These are phyloP conservation scores for Pseudocercospora fuligena DNA, from an alignment of 2,329 filamentous ascomycete species.

Conservation along the genomic window DNA sequence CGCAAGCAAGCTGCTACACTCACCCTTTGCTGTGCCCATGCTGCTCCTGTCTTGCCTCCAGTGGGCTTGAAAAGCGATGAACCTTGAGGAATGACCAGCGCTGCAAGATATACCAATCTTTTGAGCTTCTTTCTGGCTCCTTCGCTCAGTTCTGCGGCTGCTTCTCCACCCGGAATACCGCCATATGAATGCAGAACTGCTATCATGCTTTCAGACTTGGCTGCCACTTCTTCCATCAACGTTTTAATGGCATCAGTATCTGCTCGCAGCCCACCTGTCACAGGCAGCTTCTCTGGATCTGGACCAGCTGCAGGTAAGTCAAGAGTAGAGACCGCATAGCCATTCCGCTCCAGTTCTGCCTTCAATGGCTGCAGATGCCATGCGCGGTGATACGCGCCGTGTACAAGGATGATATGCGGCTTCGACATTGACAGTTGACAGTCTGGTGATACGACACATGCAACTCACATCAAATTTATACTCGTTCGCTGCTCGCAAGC, in stretches of 20 bases:
- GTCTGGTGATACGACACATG: not conserved
- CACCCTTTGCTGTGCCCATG: constrained; percentile 19
- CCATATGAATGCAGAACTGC: constrained; percentile 30
- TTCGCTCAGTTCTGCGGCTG: constrained; percentile 22
- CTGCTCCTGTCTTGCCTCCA: constrained; percentile 11
- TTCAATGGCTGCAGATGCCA: constrained; percentile 24
- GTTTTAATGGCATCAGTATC: constrained; percentile 26
- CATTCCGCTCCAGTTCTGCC: constrained; percentile 20
- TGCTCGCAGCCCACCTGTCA: constrained; percentile 12
- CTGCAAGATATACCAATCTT: constrained; percentile 25
- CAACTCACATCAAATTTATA: not conserved
- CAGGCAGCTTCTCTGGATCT: constrained; percentile 2
- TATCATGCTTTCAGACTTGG: constrained; percentile 22
- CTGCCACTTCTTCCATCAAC: constrained; percentile 26
- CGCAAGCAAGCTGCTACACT: not conserved
- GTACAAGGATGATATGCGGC: constrained; percentile 29
- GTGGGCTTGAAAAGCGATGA: not conserved
- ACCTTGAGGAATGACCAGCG: constrained; percentile 25
- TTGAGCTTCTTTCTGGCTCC: constrained; percentile 21
- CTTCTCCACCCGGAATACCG: constrained; percentile 29
- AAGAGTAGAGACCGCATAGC: constrained; percentile 23
- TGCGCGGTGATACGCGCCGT: constrained; percentile 28
- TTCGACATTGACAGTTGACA: constrained; percentile 23
- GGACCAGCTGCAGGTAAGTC: constrained; percentile 25
- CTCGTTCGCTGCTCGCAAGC: no score